Evolutionary conservation across 1,284 basidiomycete genomes (phyloP).

Genomic region (Malassezia vespertilionis): DNA sequence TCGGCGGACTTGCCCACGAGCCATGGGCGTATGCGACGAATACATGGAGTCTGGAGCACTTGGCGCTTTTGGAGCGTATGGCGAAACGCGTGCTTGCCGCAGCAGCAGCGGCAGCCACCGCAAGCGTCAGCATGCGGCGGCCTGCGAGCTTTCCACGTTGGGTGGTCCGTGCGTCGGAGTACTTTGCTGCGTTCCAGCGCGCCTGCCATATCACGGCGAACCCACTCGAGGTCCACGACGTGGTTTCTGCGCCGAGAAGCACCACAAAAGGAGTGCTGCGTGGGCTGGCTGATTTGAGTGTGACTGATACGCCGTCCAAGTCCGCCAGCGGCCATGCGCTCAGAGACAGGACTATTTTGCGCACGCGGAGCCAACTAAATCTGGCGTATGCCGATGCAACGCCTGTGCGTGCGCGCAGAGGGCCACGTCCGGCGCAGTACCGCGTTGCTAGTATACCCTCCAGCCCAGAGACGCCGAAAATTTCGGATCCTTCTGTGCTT

Average conservation of each 20-base stretch:
- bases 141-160: slow-evolving; percentile 22
- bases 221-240: slow-evolving; percentile 2
- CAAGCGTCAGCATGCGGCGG: slow-evolving; percentile 22
- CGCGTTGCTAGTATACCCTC: not conserved
- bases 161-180: slow-evolving; percentile 21
- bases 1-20: slow-evolving; percentile 22
- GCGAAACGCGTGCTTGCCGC: slow-evolving; percentile 25
- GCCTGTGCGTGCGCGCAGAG: slow-evolving; percentile 1
- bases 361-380: slow-evolving; percentile 6
- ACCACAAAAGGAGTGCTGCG: not conserved
- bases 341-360: slow-evolving; percentile 12
- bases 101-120: slow-evolving; percentile 5
- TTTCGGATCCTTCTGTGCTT: not conserved
- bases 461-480: not conserved
- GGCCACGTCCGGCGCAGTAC: not conserved
- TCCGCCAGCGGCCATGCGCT: slow-evolving; percentile 9
- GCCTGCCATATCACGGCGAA: slow-evolving; percentile 19
- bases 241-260: slow-evolving; percentile 5
- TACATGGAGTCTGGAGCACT: slow-evolving; percentile 20
- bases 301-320: slow-evolving; percentile 6
- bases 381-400: slow-evolving; percentile 3
- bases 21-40: slow-evolving; percentile 1
- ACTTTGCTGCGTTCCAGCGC: slow-evolving; percentile 31
- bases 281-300: slow-evolving; percentile 2
- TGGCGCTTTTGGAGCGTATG: slow-evolving; percentile 30